phyloP scores from a whole-genome alignment of 1,139 yeast genomes.

The Suhomyces atakaporum region DNA sequence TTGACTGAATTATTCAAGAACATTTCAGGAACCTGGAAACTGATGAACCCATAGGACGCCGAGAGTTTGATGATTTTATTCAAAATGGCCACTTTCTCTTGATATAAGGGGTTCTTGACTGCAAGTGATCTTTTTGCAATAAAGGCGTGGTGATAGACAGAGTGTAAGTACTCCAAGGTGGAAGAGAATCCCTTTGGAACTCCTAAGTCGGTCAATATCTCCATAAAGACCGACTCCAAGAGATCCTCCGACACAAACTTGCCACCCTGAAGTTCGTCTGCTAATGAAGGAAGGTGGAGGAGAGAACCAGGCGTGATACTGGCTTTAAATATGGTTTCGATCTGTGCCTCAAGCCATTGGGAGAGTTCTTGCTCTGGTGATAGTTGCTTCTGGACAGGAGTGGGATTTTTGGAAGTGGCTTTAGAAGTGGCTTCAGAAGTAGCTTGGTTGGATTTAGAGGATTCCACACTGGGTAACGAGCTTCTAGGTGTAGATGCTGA shows the following conservation, averaged over 20 bases:
- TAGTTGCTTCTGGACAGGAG: neutral
- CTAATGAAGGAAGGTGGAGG: slow-evolving; percentile 39
- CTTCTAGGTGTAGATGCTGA: slow-evolving; percentile 1
- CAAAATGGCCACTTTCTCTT: slow-evolving; percentile 41
- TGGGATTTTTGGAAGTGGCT: neutral
- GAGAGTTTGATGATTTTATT: slow-evolving; percentile 55
- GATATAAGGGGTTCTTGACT: slow-evolving; percentile 41
- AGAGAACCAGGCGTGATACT: slow-evolving; percentile 24
- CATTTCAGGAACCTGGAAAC: slow-evolving; percentile 72
- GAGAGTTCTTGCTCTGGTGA: slow-evolving; percentile 25
- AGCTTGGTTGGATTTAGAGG: no score
- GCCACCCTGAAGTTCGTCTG: slow-evolving; percentile 35
- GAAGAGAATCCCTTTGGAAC: slow-evolving; percentile 26
- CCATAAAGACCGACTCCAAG: slow-evolving; percentile 55
- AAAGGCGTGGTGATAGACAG: slow-evolving; percentile 44
- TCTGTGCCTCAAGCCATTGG: slow-evolving; percentile 30
- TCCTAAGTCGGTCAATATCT: slow-evolving; percentile 56
- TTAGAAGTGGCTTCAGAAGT: no score
- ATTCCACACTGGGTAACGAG: no score
- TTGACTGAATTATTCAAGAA: slow-evolving; percentile 45
- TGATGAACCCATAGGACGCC: slow-evolving; percentile 67
- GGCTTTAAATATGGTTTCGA: slow-evolving; percentile 45
- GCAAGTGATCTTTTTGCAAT: slow-evolving; percentile 42
- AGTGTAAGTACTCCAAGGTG: slow-evolving; percentile 51
- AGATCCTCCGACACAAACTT: slow-evolving; percentile 27